These are phyloP conservation scores for Boletus subcaerulescens DNA, from an alignment of 768 basidiomycete species.

Conservation along the genomic window DNA sequence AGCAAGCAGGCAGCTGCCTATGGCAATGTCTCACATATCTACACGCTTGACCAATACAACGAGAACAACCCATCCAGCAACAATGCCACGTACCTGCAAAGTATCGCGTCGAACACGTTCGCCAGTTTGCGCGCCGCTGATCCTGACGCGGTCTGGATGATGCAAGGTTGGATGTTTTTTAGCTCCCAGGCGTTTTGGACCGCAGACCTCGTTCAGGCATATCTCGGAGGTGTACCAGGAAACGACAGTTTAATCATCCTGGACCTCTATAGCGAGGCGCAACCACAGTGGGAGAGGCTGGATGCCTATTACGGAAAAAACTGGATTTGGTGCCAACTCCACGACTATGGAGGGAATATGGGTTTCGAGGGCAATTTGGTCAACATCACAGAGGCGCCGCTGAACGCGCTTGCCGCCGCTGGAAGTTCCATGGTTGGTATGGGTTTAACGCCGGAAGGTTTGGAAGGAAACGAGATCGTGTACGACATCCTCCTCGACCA, in stretches of 20 bases:
- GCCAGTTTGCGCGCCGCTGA: slow-evolving; percentile 38
- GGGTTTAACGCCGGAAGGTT: slow-evolving; percentile 39
- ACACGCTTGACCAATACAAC: slow-evolving; percentile 46
- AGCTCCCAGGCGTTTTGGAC: slow-evolving; percentile 38
- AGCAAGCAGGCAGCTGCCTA: slow-evolving; percentile 36
- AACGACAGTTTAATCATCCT: slow-evolving; percentile 41
- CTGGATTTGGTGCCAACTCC: slow-evolving; percentile 43
- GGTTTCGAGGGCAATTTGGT: slow-evolving; percentile 38
- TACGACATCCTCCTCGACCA: slow-evolving; percentile 41
- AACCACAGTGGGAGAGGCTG: slow-evolving; percentile 42
- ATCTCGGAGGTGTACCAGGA: slow-evolving; percentile 36
- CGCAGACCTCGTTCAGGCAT: slow-evolving; percentile 37
- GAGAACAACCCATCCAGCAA: slow-evolving; percentile 39
- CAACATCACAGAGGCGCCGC: slow-evolving; percentile 32
- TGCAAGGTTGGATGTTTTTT: slow-evolving; percentile 45
- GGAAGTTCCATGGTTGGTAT: slow-evolving; percentile 38
- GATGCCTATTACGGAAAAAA: slow-evolving; percentile 37
- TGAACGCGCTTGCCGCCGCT: slow-evolving; percentile 29
- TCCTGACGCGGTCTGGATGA: slow-evolving; percentile 39
- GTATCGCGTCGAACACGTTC: slow-evolving; percentile 34
- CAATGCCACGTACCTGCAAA: slow-evolving; percentile 32
- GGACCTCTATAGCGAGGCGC: slow-evolving; percentile 39
- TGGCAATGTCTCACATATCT: slow-evolving; percentile 39
- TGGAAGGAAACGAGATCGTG: slow-evolving; percentile 44
- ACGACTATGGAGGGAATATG: slow-evolving; percentile 39